A percentile compares a stretch with the other conserved stretches of the same genome.
phyloP scores from a whole-genome alignment of 805 yeast genomes.

The Suhomyces kilbournensis region DNA sequence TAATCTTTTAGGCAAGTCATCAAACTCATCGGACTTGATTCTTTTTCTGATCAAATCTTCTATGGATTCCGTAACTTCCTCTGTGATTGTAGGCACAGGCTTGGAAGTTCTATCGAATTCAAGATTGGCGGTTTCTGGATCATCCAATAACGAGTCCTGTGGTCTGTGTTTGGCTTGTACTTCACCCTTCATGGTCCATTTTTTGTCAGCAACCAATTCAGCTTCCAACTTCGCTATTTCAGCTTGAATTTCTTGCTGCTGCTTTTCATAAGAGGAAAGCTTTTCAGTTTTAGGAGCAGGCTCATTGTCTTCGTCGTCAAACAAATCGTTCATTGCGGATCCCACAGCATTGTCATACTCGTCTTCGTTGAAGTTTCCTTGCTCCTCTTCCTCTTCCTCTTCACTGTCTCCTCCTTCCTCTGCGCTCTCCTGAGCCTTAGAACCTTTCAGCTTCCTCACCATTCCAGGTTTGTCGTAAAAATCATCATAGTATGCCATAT shows the following conservation, averaged over 20 bases:
- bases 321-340: conserved; percentile 60
- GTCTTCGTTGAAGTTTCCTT: conserved; percentile 46
- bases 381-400: conserved; percentile 30
- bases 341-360: conserved; percentile 62
- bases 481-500: conserved; percentile 60
- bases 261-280: conserved; percentile 77
- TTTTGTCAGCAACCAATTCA: conserved; percentile 85
- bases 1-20: conserved; percentile 76
- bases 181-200: conserved; percentile 95
- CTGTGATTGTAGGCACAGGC: conserved; percentile 93
- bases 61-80: conserved; percentile 77
- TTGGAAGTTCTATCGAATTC: conserved; percentile 92
- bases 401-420: conserved; percentile 27
- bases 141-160: conserved; percentile 76
- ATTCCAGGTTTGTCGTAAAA: conserved; percentile 52
- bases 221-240: conserved; percentile 80
- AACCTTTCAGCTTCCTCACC: conserved; percentile 16
- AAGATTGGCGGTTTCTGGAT: conserved; percentile 49
- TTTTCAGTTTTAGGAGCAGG: conserved; percentile 12
- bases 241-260: conserved; percentile 69
- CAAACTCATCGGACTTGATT: conserved; percentile 70
- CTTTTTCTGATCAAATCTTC: conserved; percentile 89
- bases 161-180: conserved; percentile 80
- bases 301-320: conserved; percentile 32
- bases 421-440: conserved; percentile 3